Percentiles rank a stretch among this genome's conserved stretches.
Conservation (phyloP, 2,329 filamentous ascomycete genomes). For the Cadophora luteo-olivacea region DNA sequence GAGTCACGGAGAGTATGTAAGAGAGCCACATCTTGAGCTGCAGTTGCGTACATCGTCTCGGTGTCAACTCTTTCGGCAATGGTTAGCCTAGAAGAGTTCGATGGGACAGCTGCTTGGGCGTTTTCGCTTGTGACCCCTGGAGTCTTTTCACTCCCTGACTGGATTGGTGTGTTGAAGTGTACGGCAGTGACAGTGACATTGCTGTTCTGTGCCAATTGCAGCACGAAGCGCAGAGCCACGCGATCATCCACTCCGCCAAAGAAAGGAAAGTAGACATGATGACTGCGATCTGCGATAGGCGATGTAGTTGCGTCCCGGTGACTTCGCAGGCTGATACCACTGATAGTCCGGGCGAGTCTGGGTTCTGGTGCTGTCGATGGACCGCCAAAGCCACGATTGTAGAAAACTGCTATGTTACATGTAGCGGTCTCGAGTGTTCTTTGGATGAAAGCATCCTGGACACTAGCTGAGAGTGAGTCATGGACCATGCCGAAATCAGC, state of each 20-base stretch:
- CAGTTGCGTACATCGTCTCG: slow-evolving; percentile 35
- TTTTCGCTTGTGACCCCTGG: slow-evolving; percentile 26
- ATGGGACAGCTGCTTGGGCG: neutral
- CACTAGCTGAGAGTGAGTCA: slow-evolving; percentile 65
- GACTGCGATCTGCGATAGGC: slow-evolving; percentile 70
- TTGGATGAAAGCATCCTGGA: slow-evolving; percentile 78
- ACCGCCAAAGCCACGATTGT: slow-evolving; percentile 73
- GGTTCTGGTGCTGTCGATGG: slow-evolving; percentile 49
- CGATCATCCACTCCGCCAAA: slow-evolving; percentile 85
- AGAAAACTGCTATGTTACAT: slow-evolving; percentile 78
- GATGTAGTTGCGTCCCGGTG: slow-evolving; percentile 59
- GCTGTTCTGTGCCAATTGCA: slow-evolving; percentile 83
- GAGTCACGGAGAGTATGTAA: slow-evolving; percentile 63
- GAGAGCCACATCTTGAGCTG: slow-evolving; percentile 52
- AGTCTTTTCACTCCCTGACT: slow-evolving; percentile 31
- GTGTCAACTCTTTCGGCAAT: slow-evolving; percentile 36
- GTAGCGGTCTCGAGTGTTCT: slow-evolving; percentile 66
- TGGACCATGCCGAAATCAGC: slow-evolving; percentile 61
- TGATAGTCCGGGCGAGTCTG: slow-evolving; percentile 53
- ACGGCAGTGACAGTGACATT: slow-evolving; percentile 80
- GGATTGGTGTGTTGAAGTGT: slow-evolving; percentile 54
- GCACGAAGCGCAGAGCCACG: slow-evolving; percentile 77
- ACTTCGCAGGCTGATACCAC: slow-evolving; percentile 65
- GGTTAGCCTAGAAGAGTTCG: slow-evolving; percentile 29
- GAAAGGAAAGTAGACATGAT: slow-evolving; percentile 88